phyloP scores from a whole-genome alignment of 768 basidiomycete species.

The Boletus tylopilopsis region DNA sequence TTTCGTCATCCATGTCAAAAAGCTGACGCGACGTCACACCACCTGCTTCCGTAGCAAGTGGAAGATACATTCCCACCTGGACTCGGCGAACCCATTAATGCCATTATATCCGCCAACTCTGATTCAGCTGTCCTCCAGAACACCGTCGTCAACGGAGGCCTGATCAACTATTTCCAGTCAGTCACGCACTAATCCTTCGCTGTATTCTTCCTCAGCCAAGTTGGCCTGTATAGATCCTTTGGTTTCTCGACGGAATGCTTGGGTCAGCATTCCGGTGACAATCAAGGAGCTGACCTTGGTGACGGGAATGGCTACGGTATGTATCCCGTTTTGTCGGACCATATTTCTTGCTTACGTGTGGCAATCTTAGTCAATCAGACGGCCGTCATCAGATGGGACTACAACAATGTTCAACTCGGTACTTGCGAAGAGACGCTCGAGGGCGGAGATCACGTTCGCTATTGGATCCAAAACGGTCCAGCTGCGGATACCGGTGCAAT shows the following conservation, averaged over 20 bases:
- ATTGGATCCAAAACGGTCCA: constrained; percentile 78
- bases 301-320: constrained; percentile 73
- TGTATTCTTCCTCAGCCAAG: not conserved
- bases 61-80: constrained; percentile 61
- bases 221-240: constrained; percentile 44
- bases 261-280: constrained; percentile 69
- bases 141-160: constrained; percentile 58
- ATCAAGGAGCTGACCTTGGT: constrained; percentile 75
- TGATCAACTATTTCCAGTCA: constrained; percentile 79
- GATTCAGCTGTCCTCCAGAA: constrained; percentile 65
- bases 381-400: constrained; percentile 82
- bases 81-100: constrained; percentile 84
- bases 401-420: constrained; percentile 75
- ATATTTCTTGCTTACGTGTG: not conserved
- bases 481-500: constrained; percentile 64
- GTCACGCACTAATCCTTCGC: constrained; percentile 25
- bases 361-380: constrained; percentile 65
- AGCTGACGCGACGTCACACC: not conserved
- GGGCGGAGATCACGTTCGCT: constrained; percentile 86
- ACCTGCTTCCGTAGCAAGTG: constrained; percentile 40
- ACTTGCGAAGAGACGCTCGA: constrained; percentile 82
- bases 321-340: constrained; percentile 26
- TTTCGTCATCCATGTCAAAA: not conserved
- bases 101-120: constrained; percentile 75
- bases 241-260: constrained; percentile 77